Base-by-base conservation (phyloP, 2,329 filamentous ascomycete genomes). In the Berkeleyomyces rouxiae region DNA sequence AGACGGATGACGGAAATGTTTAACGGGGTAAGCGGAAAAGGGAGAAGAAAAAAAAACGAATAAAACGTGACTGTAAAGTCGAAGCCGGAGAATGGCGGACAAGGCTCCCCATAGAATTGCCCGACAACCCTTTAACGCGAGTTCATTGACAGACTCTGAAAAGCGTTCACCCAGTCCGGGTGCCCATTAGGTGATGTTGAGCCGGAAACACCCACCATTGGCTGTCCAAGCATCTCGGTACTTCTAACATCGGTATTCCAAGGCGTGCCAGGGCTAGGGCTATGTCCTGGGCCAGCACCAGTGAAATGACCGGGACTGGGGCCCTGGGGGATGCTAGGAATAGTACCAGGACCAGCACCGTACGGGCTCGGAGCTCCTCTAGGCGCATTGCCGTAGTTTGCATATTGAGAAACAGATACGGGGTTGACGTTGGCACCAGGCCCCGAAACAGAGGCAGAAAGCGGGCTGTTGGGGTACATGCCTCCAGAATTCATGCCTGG, bases 91-190 rank as follows among this genome's bases (percentile, higher is more conserved):
- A 53, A 58, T 49, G 33, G 31, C 31, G 7, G 11, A 9, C 13
- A 39, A 13, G 16, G 7, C 51, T 37, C 51, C 43, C 37, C 46
- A 31, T 23, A 11, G 37, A 16, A 47, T 51, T 44, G 31, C 37
- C 33, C 4, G 3, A 16, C 13, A 23, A 42, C 40, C 36, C 55
- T 66, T 74, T 69, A 82, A 65, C 79, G 79, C 67, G 82, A 81
- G 69, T 87, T 87, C 66, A 90, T 78, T 1, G 87, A 90, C 16
- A 90, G 74, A 7, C 86, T 82, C 70, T 90, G 86, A 70, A 89
- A 88, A 4, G 78, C 73, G 61, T 76, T 75, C 36, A 79, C 74
- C 84, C 85, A 88, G 59, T 87, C 84, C 58, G 77, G 75, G 68
- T 78, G 77, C 39, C 72, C 71, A 59, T 72, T 70, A 63, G 37